Percentiles rank a stretch among this genome's conserved stretches.
These are phyloP conservation scores for Gossypium lobatum DNA, from an alignment of 441 rosid genomes.

Conservation along the genomic window DNA sequence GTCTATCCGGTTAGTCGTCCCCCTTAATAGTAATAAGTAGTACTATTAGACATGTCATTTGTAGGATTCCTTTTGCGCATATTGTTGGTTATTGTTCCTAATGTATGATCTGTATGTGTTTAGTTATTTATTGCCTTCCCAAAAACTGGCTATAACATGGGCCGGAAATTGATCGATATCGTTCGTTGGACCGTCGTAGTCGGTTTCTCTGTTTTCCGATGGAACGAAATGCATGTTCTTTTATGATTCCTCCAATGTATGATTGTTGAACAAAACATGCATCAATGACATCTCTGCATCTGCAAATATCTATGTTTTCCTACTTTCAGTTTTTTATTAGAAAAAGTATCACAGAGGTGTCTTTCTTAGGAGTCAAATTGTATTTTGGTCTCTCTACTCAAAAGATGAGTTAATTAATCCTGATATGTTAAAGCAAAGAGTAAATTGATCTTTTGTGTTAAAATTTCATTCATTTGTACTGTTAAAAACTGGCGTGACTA, in stretches of 20 bases:
- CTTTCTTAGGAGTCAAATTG: neutral
- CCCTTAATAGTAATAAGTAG: slow-evolving; percentile 32
- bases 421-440: too few relatives aligned
- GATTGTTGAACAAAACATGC: neutral
- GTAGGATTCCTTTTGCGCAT: slow-evolving; percentile 17
- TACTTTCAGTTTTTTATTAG: too few relatives aligned
- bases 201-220: neutral
- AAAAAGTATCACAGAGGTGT: neutral
- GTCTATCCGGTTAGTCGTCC: slow-evolving; percentile 64
- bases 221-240: neutral
- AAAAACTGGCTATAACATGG: slow-evolving; percentile 12
- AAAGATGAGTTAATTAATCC: too few relatives aligned
- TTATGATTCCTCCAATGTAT: neutral
- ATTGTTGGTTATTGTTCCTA: slow-evolving; percentile 13
- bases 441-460: too few relatives aligned
- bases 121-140: slow-evolving; percentile 17
- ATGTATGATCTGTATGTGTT: slow-evolving; percentile 24
- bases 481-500: too few relatives aligned
- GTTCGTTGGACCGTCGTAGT: neutral
- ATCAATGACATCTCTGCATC: neutral
- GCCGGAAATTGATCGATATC: neutral
- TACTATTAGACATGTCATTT: slow-evolving; percentile 11
- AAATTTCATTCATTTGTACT: too few relatives aligned
- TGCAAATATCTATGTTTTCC: neutral
- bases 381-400: neutral